These are phyloP conservation scores for Penicillium sp. DNA, from an alignment of 2,329 filamentous ascomycete genomes.

Conservation along the genomic window DNA sequence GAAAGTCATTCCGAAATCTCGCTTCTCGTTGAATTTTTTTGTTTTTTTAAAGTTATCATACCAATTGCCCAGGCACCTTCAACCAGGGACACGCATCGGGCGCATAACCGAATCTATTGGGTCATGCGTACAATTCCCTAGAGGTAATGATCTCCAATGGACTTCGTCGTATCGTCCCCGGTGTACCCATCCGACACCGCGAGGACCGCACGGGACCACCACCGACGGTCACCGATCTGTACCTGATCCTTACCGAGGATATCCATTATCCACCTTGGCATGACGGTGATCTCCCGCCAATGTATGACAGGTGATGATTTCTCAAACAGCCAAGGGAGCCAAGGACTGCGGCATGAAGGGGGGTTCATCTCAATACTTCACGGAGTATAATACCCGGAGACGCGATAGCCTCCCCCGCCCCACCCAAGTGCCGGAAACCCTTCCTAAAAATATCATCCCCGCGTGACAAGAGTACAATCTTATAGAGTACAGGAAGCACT, in stretches of 20 bases:
- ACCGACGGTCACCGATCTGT: neutral
- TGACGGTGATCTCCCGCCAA: slow-evolving; percentile 15
- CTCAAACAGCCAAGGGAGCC: slow-evolving; percentile 3
- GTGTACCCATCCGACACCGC: slow-evolving; percentile 10
- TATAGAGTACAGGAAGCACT: neutral
- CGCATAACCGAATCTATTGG: neutral
- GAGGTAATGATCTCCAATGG: slow-evolving; percentile 22
- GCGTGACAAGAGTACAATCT: neutral
- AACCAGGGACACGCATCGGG: neutral
- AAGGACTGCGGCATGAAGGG: neutral
- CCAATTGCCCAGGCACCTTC: neutral
- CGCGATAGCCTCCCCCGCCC: neutral
- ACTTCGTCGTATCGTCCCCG: neutral
- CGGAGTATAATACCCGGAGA: neutral
- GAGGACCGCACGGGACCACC: neutral
- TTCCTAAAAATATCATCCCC: neutral
- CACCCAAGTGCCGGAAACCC: neutral
- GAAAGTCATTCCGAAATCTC: slow-evolving; percentile 15
- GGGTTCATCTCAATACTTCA: neutral
- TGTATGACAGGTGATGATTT: slow-evolving; percentile 13
- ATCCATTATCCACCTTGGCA: slow-evolving; percentile 9
- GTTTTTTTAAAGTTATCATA: neutral
- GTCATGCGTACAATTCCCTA: slow-evolving; percentile 22
- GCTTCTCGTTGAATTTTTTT: neutral
- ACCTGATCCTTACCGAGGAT: neutral